Percentiles rank a stretch among this genome's conserved stretches.
Evolutionary conservation across 148 eudicot species (phyloP).

Genomic region (Camellia granthamiana): DNA sequence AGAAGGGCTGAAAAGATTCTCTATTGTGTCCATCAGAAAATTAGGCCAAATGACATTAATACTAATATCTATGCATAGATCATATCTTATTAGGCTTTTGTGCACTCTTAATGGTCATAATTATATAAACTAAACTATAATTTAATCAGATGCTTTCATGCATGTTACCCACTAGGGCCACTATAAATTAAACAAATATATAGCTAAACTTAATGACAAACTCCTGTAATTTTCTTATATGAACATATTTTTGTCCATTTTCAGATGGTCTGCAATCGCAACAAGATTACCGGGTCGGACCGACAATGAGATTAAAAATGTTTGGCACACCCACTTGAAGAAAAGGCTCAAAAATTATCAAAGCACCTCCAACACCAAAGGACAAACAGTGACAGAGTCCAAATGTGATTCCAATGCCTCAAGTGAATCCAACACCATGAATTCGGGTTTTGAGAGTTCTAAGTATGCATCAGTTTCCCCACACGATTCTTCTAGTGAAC

Average conservation of each 20-base stretch:
- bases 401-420: constrained; percentile 6
- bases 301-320: constrained; percentile 74
- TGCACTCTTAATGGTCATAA: neutral
- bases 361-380: constrained; percentile 14
- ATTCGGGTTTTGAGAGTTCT: neutral
- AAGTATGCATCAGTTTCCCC: constrained; percentile 18
- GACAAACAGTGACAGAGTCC: neutral
- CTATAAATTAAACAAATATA: too few relatives aligned
- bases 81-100: neutral
- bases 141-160: neutral
- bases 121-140: neutral
- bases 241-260: constrained; percentile 3
- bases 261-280: constrained; percentile 76
- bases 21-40: neutral
- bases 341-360: constrained; percentile 43
- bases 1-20: constrained; percentile 1
- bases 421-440: neutral
- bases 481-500: constrained; percentile 36
- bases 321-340: constrained; percentile 79
- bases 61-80: neutral
- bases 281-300: constrained; percentile 71
- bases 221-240: neutral
- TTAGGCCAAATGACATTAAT: too few relatives aligned
- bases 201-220: neutral
- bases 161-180: too few relatives aligned